Evolutionary conservation across 257 asterid species (phyloP).

Genomic region (Misopates orontium): DNA sequence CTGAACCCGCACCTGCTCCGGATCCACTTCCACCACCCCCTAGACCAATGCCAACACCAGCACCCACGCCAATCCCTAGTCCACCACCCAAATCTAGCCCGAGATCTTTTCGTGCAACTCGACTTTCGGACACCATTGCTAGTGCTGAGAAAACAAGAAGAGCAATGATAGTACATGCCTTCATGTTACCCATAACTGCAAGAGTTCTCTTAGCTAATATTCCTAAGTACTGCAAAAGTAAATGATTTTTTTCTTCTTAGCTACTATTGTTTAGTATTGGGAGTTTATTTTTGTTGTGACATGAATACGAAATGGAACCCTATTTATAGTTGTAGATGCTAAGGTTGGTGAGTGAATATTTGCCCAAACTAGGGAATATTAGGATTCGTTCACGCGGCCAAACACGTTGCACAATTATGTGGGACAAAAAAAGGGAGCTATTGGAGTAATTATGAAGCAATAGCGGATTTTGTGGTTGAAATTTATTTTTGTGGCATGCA

Average conservation of each 20-base stretch:
- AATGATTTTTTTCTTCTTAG: conserved; percentile 20
- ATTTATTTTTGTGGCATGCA: conserved; percentile 7
- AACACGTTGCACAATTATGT: background rate
- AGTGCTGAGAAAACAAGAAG: conserved; percentile 40
- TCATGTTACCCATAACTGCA: conserved; percentile 37
- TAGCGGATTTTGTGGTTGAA: conserved; percentile 22
- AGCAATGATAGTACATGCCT: conserved; percentile 28
- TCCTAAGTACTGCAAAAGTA: background rate
- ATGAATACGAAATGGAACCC: conserved; percentile 2
- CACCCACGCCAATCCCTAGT: conserved; percentile 40
- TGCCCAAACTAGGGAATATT: conserved; percentile 11
- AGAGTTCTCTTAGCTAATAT: background rate
- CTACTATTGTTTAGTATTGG: conserved; percentile 10
- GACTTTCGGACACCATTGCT: conserved; percentile 41
- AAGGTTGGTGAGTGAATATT: conserved; percentile 22
- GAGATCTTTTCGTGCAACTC: conserved; percentile 57
- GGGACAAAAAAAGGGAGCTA: too few species aligned
- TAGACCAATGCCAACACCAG: conserved; percentile 39
- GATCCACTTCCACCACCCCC: conserved; percentile 46
- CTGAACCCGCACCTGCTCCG: conserved; percentile 46
- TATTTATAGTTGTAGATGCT: conserved; percentile 52
- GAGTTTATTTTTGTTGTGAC: conserved; percentile 6
- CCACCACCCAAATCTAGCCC: conserved; percentile 55
- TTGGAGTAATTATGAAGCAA: conserved; percentile 23
- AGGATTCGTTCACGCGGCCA: too few species aligned